Evolutionary conservation across 345 rosid species (phyloP), one percentile per base, ranked within the genome.

Genomic region (Eucalyptus coolabah): DNA sequence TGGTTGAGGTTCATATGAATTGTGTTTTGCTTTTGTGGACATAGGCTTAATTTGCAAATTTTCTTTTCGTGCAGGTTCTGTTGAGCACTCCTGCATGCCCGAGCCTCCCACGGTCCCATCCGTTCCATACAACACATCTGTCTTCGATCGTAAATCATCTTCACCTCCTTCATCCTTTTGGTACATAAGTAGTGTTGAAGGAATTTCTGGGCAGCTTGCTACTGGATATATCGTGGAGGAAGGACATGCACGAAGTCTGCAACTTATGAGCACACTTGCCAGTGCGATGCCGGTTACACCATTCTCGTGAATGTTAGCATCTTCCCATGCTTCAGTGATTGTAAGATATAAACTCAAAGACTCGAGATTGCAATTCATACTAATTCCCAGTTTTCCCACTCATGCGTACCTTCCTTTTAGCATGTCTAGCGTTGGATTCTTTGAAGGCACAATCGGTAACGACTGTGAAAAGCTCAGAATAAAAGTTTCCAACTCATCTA

Each of bases 401-500:
- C 1, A 24, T 9, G 21, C 34, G 2, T 16, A 21, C 32, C 24
- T 30, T 47, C 42, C 28, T 28, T 15, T 32, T 23, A 7, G 0
- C 13, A 47, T 53, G 18, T 47, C 87, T 86, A 2, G 40, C 1
- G 77, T 17, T 19, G 83, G 42, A 9, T 59, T 49, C 45, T 90
- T 12, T 24, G 26, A 89, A 95, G 96, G 96, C 80, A 86, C 94
- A 3, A 77, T 93, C 5, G 92, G 96, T 56, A 90, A 91, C 14
- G 94, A 93, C 88, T 94, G 93, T 60, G 77, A 91, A 24, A 91
- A 87, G 10, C 94, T 93, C 40, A 91, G 95, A 88, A 89, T 93
- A 59, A 92, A 87, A 59, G 90, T 90, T 37, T 49, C 92, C 18
- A 86, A 88, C 53, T 77, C 91, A 11, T 50, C 89, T 11, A 59